These are phyloP conservation scores for Heliamphora exappendiculata DNA, from an alignment of 148 eudicot genomes.

Conservation along the genomic window DNA sequence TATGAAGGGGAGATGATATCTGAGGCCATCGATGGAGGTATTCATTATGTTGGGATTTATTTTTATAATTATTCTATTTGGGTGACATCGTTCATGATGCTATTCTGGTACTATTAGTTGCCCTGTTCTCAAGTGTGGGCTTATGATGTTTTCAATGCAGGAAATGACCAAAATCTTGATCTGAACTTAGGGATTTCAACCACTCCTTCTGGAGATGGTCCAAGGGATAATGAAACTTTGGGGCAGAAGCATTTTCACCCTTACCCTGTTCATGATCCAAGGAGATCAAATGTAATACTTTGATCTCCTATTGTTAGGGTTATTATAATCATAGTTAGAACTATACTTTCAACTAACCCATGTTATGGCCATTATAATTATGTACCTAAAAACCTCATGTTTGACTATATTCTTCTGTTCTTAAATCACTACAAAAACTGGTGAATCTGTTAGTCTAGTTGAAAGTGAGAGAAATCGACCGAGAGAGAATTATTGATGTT, in stretches of 20 bases:
- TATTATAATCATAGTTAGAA: too few relatives aligned
- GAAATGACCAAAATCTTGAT: slow-evolving; percentile 22
- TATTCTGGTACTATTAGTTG: neutral
- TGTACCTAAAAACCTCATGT: neutral
- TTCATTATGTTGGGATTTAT: too few relatives aligned
- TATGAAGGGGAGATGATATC: slow-evolving; percentile 27
- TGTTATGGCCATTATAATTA: neutral
- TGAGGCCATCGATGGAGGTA: slow-evolving; percentile 28
- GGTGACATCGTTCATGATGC: neutral
- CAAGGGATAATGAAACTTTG: slow-evolving; percentile 19
- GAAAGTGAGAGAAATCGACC: too few relatives aligned
- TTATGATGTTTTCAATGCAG: slow-evolving; percentile 11
- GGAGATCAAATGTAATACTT: slow-evolving; percentile 41
- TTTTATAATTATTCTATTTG: neutral
- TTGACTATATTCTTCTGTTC: neutral
- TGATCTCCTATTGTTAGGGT: too few relatives aligned
- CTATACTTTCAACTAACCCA: neutral
- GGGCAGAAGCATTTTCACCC: slow-evolving; percentile 21
- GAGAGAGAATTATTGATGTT: neutral
- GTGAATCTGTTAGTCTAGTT: neutral
- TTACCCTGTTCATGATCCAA: slow-evolving; percentile 17
- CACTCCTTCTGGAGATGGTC: slow-evolving; percentile 10
- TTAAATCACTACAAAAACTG: neutral
- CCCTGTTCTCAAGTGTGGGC: too few relatives aligned
- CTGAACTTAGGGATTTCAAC: slow-evolving; percentile 37